These are phyloP conservation scores for Gigaspora rosea DNA, from an alignment of 192 early-diverging fungal genomes.

Conservation along the genomic window DNA sequence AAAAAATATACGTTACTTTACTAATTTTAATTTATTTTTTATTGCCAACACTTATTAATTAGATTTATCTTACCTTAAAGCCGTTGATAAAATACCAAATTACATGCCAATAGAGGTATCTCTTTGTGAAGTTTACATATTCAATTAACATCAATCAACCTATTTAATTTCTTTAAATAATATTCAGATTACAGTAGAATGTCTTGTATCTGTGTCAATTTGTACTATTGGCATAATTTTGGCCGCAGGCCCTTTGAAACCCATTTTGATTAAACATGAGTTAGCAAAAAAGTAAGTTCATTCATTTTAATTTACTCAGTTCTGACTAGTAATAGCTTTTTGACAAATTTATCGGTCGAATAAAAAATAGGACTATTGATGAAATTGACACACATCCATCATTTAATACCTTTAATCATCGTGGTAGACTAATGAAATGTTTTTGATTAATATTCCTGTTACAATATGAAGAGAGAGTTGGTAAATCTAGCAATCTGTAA, in stretches of 20 bases:
- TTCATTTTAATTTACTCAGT: neutral
- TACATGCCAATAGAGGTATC: constrained; percentile 47
- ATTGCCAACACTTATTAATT: neutral
- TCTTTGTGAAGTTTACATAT: neutral
- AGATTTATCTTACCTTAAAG: constrained; percentile 54
- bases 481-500: neutral
- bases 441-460: neutral
- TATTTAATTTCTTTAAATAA: neutral
- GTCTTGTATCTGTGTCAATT: constrained; percentile 48
- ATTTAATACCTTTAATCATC: constrained; percentile 61
- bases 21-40: neutral
- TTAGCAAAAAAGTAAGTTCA: constrained; percentile 56
- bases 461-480: neutral
- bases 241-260: constrained; percentile 56
- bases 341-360: neutral
- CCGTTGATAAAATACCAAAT: constrained; percentile 38
- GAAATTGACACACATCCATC: constrained; percentile 61
- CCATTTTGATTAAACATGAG: constrained; percentile 60
- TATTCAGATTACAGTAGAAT: constrained; percentile 52
- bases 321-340: neutral
- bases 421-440: constrained; percentile 40
- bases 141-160: neutral
- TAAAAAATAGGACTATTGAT: constrained; percentile 55
- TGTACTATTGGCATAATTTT: constrained; percentile 53
- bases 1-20: no score